Evolutionary conservation across 2,329 filamentous ascomycete species (phyloP).

Genomic region (Penicillium crustosum): DNA sequence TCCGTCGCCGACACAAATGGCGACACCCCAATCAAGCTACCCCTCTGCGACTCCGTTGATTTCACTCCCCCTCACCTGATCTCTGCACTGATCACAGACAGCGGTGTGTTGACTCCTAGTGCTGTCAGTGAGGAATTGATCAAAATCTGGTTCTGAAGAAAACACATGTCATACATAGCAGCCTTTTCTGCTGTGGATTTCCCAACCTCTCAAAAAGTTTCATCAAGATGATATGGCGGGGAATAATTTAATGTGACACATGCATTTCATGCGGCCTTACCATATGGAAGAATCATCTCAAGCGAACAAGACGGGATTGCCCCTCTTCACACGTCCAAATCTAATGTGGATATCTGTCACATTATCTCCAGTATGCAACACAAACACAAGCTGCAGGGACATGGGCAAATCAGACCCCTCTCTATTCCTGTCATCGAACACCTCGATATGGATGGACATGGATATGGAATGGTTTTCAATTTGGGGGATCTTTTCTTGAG

Average conservation of each 20-base stretch:
- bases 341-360: not conserved
- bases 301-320: not conserved
- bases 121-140: constrained; percentile 67
- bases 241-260: constrained; percentile 12
- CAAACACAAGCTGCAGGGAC: not conserved
- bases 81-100: constrained; percentile 64
- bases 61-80: constrained; percentile 61
- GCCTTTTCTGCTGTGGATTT: constrained; percentile 13
- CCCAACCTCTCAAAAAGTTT: constrained; percentile 3
- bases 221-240: constrained; percentile 18
- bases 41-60: constrained; percentile 44
- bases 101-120: constrained; percentile 62
- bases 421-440: not conserved
- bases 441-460: not conserved
- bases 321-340: not conserved
- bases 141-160: constrained; percentile 56
- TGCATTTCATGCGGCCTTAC: not conserved
- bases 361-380: not conserved
- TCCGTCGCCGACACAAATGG: constrained; percentile 24
- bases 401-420: not conserved
- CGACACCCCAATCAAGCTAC: constrained; percentile 20
- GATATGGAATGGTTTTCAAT: not conserved
- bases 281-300: not conserved
- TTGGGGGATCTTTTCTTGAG: not conserved
- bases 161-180: not conserved